phyloP scores from a whole-genome alignment of 208 protist genomes.

The Leishmania lainsoni region DNA sequence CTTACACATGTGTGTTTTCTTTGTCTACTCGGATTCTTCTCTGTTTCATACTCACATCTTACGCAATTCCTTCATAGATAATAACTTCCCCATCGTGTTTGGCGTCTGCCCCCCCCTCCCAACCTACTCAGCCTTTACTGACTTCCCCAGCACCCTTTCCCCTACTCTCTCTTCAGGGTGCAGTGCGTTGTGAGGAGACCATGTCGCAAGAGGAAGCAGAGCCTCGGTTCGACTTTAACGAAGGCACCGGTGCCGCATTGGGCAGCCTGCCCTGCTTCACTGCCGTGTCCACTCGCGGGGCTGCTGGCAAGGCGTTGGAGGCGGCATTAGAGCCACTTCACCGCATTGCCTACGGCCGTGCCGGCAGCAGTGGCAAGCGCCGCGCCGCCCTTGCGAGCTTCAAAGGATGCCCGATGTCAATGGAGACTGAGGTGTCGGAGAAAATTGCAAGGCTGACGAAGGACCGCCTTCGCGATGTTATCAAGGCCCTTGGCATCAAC shows the following conservation, averaged over 20 bases:
- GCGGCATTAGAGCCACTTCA: conserved; percentile 68
- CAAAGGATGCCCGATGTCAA: conserved; percentile 53
- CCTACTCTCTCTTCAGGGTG: background rate
- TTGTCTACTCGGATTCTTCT: background rate
- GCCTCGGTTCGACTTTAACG: conserved; percentile 44
- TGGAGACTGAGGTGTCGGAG: conserved; percentile 41
- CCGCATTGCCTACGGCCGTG: conserved; percentile 67
- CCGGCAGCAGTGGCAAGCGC: conserved; percentile 47
- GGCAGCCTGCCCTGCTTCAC: conserved; percentile 58
- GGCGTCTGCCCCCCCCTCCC: background rate
- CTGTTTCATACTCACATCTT: background rate
- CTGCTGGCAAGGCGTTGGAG: conserved; percentile 50
- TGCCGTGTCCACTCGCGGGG: conserved; percentile 27
- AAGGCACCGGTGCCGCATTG: conserved; percentile 54
- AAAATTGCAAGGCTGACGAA: conserved; percentile 50
- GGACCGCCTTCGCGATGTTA: conserved; percentile 56
- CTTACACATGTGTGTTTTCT: background rate
- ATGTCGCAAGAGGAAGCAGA: conserved; percentile 26
- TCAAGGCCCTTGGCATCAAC: conserved; percentile 52
- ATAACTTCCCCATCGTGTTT: background rate
- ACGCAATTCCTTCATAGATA: background rate
- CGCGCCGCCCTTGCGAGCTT: conserved; percentile 58
- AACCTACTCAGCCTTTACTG: background rate
- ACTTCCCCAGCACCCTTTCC: background rate
- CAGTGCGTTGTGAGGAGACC: background rate